These are phyloP conservation scores for Mitragyna speciosa DNA, from an alignment of 257 asterid genomes.

Conservation along the genomic window DNA sequence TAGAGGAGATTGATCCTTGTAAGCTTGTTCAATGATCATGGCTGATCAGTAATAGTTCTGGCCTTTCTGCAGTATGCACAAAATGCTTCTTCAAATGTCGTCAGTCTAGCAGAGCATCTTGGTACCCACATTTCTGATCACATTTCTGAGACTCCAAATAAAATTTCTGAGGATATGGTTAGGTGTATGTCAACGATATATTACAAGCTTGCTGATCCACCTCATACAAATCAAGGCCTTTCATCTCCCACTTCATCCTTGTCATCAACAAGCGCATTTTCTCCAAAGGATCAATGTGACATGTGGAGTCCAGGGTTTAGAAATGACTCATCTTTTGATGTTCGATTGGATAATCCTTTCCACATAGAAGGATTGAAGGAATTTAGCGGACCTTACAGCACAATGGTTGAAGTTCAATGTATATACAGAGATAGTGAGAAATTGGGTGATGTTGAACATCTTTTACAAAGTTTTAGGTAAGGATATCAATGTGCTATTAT, in stretches of 20 bases:
- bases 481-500: not conserved
- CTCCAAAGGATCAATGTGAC: conserved; percentile 77
- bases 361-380: conserved; percentile 90
- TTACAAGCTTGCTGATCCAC: conserved; percentile 87
- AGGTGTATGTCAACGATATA: conserved; percentile 85
- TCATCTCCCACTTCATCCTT: conserved; percentile 83
- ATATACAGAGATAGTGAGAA: conserved; percentile 78
- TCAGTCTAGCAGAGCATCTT: conserved; percentile 94
- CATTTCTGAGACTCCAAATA: conserved; percentile 75
- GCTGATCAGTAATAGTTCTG: not conserved
- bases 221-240: conserved; percentile 58
- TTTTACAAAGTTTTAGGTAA: conserved; percentile 78
- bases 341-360: conserved; percentile 87
- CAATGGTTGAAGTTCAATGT: conserved; percentile 89
- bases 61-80: conserved; percentile 57
- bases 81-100: conserved; percentile 59
- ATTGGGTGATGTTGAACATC: conserved; percentile 65
- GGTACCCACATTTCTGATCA: conserved; percentile 88
- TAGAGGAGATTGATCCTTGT: not conserved
- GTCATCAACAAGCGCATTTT: conserved; percentile 73
- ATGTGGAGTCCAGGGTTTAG: conserved; percentile 86
- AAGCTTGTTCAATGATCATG: not conserved
- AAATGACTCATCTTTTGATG: conserved; percentile 78
- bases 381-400: conserved; percentile 98
- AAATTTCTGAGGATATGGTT: conserved; percentile 93